phyloP scores from a whole-genome alignment of 1,139 yeast genomes.

The Yamadazyma mexicana region DNA sequence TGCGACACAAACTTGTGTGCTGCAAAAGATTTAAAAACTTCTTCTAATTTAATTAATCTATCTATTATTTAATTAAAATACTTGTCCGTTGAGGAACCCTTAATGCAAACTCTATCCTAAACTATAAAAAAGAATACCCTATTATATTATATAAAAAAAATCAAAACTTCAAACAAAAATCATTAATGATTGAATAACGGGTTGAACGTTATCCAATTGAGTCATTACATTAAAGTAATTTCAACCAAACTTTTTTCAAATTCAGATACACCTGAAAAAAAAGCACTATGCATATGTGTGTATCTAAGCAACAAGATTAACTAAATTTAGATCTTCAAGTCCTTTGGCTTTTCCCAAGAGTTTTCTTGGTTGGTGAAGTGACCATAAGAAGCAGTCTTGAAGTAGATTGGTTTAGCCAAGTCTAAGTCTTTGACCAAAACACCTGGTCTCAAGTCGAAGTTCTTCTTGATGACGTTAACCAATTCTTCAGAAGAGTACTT shows the following conservation, averaged over 20 bases:
- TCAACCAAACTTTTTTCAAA: conserved; percentile 16
- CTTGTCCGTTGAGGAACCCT: conserved; percentile 59
- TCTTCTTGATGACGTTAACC: conserved; percentile 84
- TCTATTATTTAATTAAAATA: conserved; percentile 21
- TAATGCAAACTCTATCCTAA: conserved; percentile 52
- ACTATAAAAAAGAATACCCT: conserved; percentile 18
- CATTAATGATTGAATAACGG: conserved; percentile 34
- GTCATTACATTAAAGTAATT: conserved; percentile 45
- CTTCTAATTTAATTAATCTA: conserved; percentile 4
- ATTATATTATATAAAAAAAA: conserved; percentile 18
- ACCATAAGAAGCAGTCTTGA: conserved; percentile 98
- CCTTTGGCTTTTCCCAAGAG: conserved; percentile 98
- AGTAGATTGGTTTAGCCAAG: conserved; percentile 97
- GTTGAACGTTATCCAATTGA: conserved; percentile 53
- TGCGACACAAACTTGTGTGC: too few species aligned
- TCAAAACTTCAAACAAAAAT: conserved; percentile 8
- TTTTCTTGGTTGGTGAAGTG: conserved; percentile 99
- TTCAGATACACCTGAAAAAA: too few species aligned
- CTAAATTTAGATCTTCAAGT: conserved; percentile 62
- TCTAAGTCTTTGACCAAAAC: conserved; percentile 94
- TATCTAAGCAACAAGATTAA: conserved; percentile 1
- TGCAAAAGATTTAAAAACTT: too few species aligned
- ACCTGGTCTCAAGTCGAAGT: conserved; percentile 99
- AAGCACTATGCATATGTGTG: too few species aligned
- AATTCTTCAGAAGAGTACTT: conserved; percentile 84